These are phyloP conservation scores for Vigna reflexopilosa DNA, from an alignment of 306 rosid species.

Conservation along the genomic window DNA sequence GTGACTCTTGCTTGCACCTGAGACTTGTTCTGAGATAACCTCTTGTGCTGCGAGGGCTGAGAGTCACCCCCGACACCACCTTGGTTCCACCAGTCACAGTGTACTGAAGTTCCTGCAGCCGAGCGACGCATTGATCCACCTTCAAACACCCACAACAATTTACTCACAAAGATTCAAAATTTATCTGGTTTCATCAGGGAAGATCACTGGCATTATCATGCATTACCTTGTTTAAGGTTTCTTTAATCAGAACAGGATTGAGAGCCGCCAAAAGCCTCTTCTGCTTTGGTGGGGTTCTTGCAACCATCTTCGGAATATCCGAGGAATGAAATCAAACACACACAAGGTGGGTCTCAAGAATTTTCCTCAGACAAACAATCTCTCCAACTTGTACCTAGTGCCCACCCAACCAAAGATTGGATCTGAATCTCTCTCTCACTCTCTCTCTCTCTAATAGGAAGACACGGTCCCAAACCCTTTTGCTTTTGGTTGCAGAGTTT, in stretches of 20 bases:
- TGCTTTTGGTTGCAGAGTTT: slow-evolving; percentile 47
- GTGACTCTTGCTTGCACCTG: slow-evolving; percentile 93
- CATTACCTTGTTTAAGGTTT: slow-evolving; percentile 80
- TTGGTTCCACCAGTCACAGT: slow-evolving; percentile 82
- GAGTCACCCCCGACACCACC: slow-evolving; percentile 80
- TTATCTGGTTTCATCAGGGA: neutral
- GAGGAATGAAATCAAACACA: slow-evolving; percentile 22
- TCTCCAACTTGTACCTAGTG: slow-evolving; percentile 40
- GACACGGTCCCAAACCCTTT: slow-evolving; percentile 41
- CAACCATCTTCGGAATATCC: slow-evolving; percentile 69
- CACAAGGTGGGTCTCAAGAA: slow-evolving; percentile 55
- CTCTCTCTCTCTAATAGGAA: slow-evolving; percentile 10
- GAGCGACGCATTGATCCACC: slow-evolving; percentile 92
- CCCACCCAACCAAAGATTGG: slow-evolving; percentile 50
- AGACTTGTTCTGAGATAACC: slow-evolving; percentile 85
- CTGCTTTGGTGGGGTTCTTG: slow-evolving; percentile 89
- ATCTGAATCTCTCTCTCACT: slow-evolving; percentile 39
- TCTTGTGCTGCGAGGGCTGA: slow-evolving; percentile 95
- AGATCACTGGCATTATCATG: neutral
- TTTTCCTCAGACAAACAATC: slow-evolving; percentile 14
- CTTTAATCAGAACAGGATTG: slow-evolving; percentile 76
- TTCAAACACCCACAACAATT: slow-evolving; percentile 52
- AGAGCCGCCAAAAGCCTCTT: slow-evolving; percentile 74
- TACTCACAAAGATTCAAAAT: neutral
- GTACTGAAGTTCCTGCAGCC: slow-evolving; percentile 90